phyloP scores from a whole-genome alignment of 176 grass and related monocot species.

The Oryza glumipatula region DNA sequence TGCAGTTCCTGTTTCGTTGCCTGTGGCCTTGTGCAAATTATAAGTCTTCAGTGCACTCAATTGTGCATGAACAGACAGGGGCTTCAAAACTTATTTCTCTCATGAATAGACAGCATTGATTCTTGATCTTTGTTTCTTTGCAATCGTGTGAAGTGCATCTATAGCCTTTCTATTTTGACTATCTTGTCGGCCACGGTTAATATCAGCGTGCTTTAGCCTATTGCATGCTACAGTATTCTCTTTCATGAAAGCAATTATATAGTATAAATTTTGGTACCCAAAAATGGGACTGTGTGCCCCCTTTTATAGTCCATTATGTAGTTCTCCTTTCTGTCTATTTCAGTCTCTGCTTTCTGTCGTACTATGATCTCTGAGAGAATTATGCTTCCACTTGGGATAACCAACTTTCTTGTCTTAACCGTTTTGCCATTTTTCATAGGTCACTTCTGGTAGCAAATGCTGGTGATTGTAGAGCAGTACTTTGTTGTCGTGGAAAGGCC shows the following conservation, averaged over 20 bases:
- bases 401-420: background rate
- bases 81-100: background rate
- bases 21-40: background rate
- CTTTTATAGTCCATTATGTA: background rate
- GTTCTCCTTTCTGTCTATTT: background rate
- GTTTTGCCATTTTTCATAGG: conserved; percentile 43
- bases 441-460: conserved; percentile 92
- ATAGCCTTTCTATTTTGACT: background rate
- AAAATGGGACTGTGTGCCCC: background rate
- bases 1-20: background rate
- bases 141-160: background rate
- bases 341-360: background rate
- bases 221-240: background rate
- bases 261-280: background rate
- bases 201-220: background rate
- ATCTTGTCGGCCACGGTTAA: background rate
- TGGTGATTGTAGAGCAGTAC: conserved; percentile 90
- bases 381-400: background rate
- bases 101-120: background rate
- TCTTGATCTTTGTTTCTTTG: background rate
- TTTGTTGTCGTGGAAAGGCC: conserved; percentile 78
- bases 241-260: background rate
- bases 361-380: background rate
- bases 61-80: background rate
- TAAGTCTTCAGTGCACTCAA: background rate